These are phyloP conservation scores for Coffea humblotiana DNA, from an alignment of 305 asterid species.

Conservation along the genomic window DNA sequence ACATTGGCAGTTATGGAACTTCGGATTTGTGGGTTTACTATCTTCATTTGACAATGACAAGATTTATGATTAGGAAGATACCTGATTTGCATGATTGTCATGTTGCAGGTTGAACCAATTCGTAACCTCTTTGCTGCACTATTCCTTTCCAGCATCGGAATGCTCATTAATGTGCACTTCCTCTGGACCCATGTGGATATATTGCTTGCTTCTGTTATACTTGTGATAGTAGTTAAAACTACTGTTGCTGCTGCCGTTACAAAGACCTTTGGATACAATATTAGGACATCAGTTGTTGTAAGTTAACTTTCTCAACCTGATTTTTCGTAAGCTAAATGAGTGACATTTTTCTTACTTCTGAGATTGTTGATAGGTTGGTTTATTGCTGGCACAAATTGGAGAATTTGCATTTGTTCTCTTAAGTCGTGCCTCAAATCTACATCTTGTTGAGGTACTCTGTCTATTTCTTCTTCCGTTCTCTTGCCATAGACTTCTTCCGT, in stretches of 20 bases:
- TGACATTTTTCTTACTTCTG: conserved; percentile 16
- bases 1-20: neutral
- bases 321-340: neutral
- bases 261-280: conserved; percentile 75
- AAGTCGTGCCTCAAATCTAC: conserved; percentile 90
- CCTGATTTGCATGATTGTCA: conserved; percentile 11
- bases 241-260: conserved; percentile 63
- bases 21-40: neutral
- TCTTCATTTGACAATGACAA: neutral
- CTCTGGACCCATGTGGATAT: conserved; percentile 97
- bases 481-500: neutral
- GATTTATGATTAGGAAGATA: neutral
- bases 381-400: conserved; percentile 92
- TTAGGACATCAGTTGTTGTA: conserved; percentile 71
- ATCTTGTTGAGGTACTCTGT: conserved; percentile 72
- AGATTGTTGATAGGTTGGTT: conserved; percentile 63
- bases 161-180: conserved; percentile 94
- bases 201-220: conserved; percentile 87
- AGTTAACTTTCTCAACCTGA: conserved; percentile 31
- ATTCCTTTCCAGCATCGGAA: conserved; percentile 94
- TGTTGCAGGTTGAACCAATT: conserved; percentile 91
- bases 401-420: conserved; percentile 97
- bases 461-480: conserved; percentile 7
- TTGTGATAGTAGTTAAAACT: conserved; percentile 85
- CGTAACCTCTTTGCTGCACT: conserved; percentile 98